Conservation (phyloP, 2,329 filamentous ascomycete genomes). For the Xylariales sp. region DNA sequence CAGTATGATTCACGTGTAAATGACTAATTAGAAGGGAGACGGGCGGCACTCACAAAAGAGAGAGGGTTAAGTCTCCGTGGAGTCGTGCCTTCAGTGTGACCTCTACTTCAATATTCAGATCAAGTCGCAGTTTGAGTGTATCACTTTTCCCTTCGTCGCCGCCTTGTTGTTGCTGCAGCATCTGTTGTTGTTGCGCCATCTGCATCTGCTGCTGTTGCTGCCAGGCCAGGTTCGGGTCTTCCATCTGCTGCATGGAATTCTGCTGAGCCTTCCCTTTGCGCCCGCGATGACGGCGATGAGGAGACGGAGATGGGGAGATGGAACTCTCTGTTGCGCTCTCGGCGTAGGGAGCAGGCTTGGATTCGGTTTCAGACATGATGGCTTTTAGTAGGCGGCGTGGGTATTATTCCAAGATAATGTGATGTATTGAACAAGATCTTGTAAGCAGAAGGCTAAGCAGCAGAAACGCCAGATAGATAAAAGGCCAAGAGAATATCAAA, state of each 20-base stretch:
- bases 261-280: constrained; percentile 35
- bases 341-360: constrained; percentile 39
- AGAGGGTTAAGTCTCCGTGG: constrained; percentile 83
- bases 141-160: constrained; percentile 59
- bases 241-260: constrained; percentile 29
- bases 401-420: background rate
- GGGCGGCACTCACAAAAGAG: constrained; percentile 66
- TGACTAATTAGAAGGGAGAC: background rate
- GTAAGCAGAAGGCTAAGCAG: background rate
- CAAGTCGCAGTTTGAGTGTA: constrained; percentile 78
- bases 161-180: constrained; percentile 37
- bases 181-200: constrained; percentile 24
- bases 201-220: constrained; percentile 37
- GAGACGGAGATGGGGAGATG: constrained; percentile 39
- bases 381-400: background rate
- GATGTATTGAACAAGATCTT: background rate
- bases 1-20: constrained; percentile 6
- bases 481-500: background rate
- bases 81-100: constrained; percentile 90
- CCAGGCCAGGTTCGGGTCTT: constrained; percentile 36
- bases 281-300: constrained; percentile 40
- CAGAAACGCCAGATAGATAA: background rate
- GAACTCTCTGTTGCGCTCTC: constrained; percentile 42
- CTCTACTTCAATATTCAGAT: constrained; percentile 85
- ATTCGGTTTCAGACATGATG: constrained; percentile 38